Base-by-base conservation (phyloP, 2,329 filamentous ascomycete species). In the Rosellinia necatrix region DNA sequence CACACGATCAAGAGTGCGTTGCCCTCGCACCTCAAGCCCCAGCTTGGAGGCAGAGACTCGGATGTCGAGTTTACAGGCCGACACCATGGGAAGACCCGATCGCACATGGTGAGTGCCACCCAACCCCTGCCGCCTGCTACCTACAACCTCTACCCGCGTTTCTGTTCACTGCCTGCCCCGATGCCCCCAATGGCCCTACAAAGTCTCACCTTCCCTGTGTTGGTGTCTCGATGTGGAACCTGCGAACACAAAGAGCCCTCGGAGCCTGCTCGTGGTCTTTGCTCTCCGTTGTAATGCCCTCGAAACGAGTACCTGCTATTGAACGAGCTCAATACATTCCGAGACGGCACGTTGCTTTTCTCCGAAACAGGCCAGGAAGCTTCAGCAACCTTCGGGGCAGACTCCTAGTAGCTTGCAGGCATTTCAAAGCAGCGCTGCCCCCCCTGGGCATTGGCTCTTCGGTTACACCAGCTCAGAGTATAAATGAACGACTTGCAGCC, bases 31-130 rank as follows among this genome's bases (percentile, higher is more conserved):
- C 83, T 97, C 69, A 93, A 91, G 83, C 82, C 86, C 60, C 75
- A 76, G 57, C 69, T 71, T 27, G 66, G 64, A 58, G 77, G 68
- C 47, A 68, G 68, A 66, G 80, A 75, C 60, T 75, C 74, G 46
- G 77, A 78, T 60, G 70, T 70, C 62, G 78, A 77, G 63, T 81
- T 85, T 64, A 77, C 81, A 67, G 80, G 81, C 66, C 86, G 87
- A 72, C 90, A 91, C 72, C 89, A 92, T 75, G 89, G 89, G 78
- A 92, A 92, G 84, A 89, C 88, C 66, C 88, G 89, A 75, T 91
- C 88, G 59, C 89, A 92, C 76, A 90, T 92, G 85, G 89, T 89
- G 77, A 85, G 89, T 86, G 56, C 37, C 13, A 27, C 43, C 22
- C n/a, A n/a, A n/a, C n/a, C n/a, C n/a, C n/a, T n/a, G n/a, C n/a